Evolutionary conservation across 257 asterid genomes (phyloP), one percentile per base, ranked within the genome.

Genomic region (Nicotiana tabacum): DNA sequence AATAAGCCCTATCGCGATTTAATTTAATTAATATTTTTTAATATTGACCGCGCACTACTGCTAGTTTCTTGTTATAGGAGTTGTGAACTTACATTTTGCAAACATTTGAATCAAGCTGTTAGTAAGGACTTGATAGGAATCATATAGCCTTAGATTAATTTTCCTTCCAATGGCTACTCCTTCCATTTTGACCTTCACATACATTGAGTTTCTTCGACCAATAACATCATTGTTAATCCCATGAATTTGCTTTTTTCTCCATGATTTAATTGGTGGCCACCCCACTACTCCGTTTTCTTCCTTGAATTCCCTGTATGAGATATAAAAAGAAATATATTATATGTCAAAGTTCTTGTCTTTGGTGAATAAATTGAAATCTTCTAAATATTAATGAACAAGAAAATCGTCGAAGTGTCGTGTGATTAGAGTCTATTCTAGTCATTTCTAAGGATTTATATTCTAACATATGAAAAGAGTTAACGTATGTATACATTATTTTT

Each of bases 101-200:
- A 93, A 93, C 90, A 90, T 83, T 87, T 84, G 65, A 37, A 89
- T 15, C 83, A 93, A 89, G 65, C 84, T 81, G 57, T 78, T 69
- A 1, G 35, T 72, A 61, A 91, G 92, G 2, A 89, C 24, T 66
- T 81, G 88, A 82, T 81, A 83, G 30, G 92, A 91, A 39, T 66
- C 83, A 67, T 89, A 85, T 39, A 24, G 76, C 16, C 83, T 84
- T 6, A 93, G 39, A 78, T 93, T 90, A 56, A 93, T 78, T 80
- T 93, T 93, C 79, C 97, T 91, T n/a, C 87, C 89, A 43, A 93
- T 91, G 58, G 92, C 97, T 46, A 90, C 84, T 6, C 97, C 97
- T 46, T 91, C 96, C 96, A 93, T 93, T 81, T 89, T 91, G 84
- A 91, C 97, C 80, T 93, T 93, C 62, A 93, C 93, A 30, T 82